Evolutionary conservation across 805 yeast genomes (phyloP).

Genomic region (Ogataea zsoltii): DNA sequence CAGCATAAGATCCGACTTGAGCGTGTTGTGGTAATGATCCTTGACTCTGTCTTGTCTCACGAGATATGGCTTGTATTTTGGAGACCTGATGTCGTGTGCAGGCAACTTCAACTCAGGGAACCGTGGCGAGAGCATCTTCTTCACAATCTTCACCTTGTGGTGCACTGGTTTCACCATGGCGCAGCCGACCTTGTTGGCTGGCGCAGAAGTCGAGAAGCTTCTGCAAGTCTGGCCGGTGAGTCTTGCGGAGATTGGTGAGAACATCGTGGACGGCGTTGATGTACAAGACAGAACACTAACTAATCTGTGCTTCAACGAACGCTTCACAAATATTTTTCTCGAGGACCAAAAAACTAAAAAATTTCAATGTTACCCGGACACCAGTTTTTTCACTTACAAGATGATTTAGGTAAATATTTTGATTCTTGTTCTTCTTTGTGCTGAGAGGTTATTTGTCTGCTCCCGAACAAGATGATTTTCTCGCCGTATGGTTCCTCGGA

Average conservation of each 20-base stretch:
- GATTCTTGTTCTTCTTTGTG: neutral
- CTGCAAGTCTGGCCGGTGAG: neutral
- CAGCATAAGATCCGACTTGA: slow-evolving; percentile 76
- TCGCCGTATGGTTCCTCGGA: slow-evolving; percentile 2
- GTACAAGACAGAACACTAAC: no score
- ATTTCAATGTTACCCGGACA: neutral
- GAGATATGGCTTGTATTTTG: slow-evolving; percentile 71
- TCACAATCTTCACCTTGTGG: slow-evolving; percentile 77
- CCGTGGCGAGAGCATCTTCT: slow-evolving; percentile 71
- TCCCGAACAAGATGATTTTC: neutral
- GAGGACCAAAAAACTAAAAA: neutral
- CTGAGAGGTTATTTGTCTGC: neutral
- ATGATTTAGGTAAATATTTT: neutral
- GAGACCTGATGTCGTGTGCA: slow-evolving; percentile 75
- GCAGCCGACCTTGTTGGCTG: slow-evolving; percentile 50
- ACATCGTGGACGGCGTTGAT: no score
- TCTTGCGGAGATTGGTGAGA: neutral
- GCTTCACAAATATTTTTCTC: slow-evolving; percentile 1
- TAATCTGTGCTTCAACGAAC: no score
- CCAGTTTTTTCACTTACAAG: neutral
- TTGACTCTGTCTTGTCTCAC: slow-evolving; percentile 78
- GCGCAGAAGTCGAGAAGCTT: slow-evolving; percentile 34
- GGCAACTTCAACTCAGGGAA: slow-evolving; percentile 67
- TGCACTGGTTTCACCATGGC: slow-evolving; percentile 90
- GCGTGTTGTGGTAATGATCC: slow-evolving; percentile 73